phyloP scores from a whole-genome alignment of 345 rosid genomes.

The Populus ilicifolia region DNA sequence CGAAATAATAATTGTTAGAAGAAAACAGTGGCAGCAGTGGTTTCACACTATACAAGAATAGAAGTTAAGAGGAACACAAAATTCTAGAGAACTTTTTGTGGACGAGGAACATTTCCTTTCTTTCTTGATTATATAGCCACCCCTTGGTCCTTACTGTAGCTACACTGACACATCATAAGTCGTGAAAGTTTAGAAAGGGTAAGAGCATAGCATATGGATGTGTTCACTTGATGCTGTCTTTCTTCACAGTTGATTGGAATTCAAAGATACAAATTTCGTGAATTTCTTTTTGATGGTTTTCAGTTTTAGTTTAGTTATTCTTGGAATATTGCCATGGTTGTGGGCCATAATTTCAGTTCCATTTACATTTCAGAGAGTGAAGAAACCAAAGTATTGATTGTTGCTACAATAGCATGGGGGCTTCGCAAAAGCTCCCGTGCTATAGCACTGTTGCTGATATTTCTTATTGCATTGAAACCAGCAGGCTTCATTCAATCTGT shows the following conservation, averaged over 20 bases:
- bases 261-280: neutral
- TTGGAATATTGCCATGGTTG: neutral
- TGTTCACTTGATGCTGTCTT: no score
- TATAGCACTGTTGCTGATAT: slow-evolving; percentile 29
- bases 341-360: slow-evolving; percentile 1
- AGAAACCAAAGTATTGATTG: slow-evolving; percentile 38
- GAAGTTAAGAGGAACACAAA: no score
- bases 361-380: slow-evolving; percentile 30
- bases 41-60: no score
- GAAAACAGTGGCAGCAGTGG: no score
- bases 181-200: no score
- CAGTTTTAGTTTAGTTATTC: neutral
- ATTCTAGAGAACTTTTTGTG: no score
- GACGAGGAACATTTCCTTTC: no score
- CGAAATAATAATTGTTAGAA: no score
- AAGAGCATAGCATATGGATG: no score
- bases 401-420: slow-evolving; percentile 45
- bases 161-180: no score
- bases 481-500: slow-evolving; percentile 38
- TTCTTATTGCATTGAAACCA: slow-evolving; percentile 36
- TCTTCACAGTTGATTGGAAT: neutral
- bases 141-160: no score
- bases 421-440: slow-evolving; percentile 41
- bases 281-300: neutral
- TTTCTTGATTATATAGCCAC: no score